Conservation (phyloP, 2,329 filamentous ascomycete species). For the Kalaharituber pfeilii region DNA sequence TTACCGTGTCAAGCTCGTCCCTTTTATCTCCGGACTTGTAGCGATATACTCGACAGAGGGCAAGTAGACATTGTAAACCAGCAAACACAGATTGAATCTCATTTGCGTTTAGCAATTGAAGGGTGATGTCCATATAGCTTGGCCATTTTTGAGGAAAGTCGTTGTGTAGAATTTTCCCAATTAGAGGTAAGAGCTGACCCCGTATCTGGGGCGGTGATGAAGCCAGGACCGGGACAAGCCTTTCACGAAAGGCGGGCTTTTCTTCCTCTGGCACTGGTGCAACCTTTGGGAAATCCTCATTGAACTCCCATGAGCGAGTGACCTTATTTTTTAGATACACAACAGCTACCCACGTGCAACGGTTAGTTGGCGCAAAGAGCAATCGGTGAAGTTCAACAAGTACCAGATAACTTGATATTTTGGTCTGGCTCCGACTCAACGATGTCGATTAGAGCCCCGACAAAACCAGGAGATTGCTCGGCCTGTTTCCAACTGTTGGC, state of each 20-base stretch:
- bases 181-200: constrained; percentile 79
- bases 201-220: constrained; percentile 64
- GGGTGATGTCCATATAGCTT: constrained; percentile 78
- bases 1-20: constrained; percentile 82
- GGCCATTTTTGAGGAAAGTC: constrained; percentile 95
- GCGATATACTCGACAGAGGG: constrained; percentile 86
- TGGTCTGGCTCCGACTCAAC: constrained; percentile 74
- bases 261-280: constrained; percentile 72
- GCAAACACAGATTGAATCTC: constrained; percentile 77
- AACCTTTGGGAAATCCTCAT: constrained; percentile 55
- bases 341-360: constrained; percentile 44
- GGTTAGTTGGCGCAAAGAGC: neutral
- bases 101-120: constrained; percentile 73
- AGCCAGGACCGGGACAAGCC: constrained; percentile 76
- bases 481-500: too few relatives aligned
- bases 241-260: constrained; percentile 70
- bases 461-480: constrained; percentile 77
- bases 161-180: constrained; percentile 89
- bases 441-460: constrained; percentile 77
- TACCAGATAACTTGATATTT: constrained; percentile 77
- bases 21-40: constrained; percentile 75
- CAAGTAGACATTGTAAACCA: constrained; percentile 80
- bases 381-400: constrained; percentile 26
- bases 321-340: constrained; percentile 98
- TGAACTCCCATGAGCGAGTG: constrained; percentile 71